Evolutionary conservation across 768 basidiomycete species (phyloP), one percentile per base, ranked within the genome.

Genomic region (Russula virescens): DNA sequence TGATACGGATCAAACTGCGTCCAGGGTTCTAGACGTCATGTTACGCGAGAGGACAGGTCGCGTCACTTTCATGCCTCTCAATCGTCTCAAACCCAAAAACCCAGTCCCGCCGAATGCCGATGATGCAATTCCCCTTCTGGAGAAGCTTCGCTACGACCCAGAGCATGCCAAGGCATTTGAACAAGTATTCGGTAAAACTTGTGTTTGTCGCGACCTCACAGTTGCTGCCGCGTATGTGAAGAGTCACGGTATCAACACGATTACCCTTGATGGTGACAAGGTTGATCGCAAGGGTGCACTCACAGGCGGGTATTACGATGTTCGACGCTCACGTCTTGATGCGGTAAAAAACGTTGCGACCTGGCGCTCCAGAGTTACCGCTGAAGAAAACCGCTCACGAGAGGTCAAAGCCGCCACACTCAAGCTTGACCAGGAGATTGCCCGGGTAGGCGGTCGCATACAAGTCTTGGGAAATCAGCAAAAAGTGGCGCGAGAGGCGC

Each of bases 61-160:
- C 55, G 91, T 99, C 9, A 99, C 97, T 0, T 98, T 98, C 76
- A 95, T 99, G 88, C 97, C 97, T 21, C 82, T 99, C 45, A 98
- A 98, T 74, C 88, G 97, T 16, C 84, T 99, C 62, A 87, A 88
- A 68, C 88, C 89, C 57, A 91, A 89, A 66, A 80, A 79, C 42
- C 77, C 79, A 1, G 78, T 82, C 0, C 77, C 83, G 21, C 87
- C 87, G 71, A 79, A 88, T 76, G 88, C 86, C 0, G 82, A 86
- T 62, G 88, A 91, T 64, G 87, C 88, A 0, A 86, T 90, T 58
- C 90, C 91, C 0, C 83, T 94, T 51, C 80, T 99, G 34, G 81
- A 85, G 64, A 94, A 94, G 72, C 82, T 99, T 59, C 79, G 80
- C 2, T 98, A 85, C 71, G 88, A 94, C 55, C 77, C 76, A 0